Evolutionary conservation across 805 yeast species (phyloP).

Genomic region (Phaffomyces thermotolerans): DNA sequence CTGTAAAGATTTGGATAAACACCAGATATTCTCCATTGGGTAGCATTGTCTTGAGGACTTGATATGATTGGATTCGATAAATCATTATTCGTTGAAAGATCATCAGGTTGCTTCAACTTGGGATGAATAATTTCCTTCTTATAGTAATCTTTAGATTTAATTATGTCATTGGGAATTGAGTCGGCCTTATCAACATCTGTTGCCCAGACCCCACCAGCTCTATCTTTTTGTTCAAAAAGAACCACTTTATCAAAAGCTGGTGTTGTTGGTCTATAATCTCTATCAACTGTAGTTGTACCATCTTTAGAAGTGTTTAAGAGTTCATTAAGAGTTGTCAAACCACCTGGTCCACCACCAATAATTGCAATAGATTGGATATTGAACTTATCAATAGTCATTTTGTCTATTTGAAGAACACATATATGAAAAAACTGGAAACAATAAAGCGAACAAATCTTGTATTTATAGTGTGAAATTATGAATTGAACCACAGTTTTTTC

Average conservation of each 20-base stretch:
- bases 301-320: constrained; percentile 23
- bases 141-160: constrained; percentile 25
- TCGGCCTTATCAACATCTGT: constrained; percentile 19
- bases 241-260: constrained; percentile 28
- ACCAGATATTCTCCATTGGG: constrained; percentile 33
- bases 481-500: no score
- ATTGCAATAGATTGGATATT: constrained; percentile 25
- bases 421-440: no score
- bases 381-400: not conserved
- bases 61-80: constrained; percentile 8
- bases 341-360: constrained; percentile 33
- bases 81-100: constrained; percentile 12
- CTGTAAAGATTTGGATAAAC: constrained; percentile 32
- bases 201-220: constrained; percentile 38
- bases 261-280: constrained; percentile 1
- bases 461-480: no score
- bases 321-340: constrained; percentile 28
- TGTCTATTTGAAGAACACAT: no score
- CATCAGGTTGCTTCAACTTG: constrained; percentile 5
- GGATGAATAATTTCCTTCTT: constrained; percentile 27
- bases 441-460: no score
- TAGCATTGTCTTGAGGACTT: constrained; percentile 24
- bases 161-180: constrained; percentile 16
- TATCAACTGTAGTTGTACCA: constrained; percentile 24
- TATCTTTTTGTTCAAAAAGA: constrained; percentile 33